Evolutionary conservation across 129 eudicot species (phyloP).

Genomic region (Tagetes patula): DNA sequence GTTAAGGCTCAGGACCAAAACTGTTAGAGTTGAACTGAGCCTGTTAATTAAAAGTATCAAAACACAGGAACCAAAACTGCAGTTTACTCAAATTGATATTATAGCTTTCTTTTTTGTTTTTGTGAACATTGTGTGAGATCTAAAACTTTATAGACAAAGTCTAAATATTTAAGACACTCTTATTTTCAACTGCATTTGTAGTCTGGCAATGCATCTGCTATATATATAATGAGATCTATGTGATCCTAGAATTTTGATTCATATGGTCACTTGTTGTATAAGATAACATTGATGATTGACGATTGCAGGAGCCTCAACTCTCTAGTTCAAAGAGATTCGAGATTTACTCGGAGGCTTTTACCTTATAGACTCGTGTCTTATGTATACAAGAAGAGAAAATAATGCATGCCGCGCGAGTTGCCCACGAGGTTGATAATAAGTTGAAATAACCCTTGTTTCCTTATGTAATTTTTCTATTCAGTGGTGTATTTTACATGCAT

Average conservation of each 20-base stretch:
- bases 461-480: conserved; percentile 8
- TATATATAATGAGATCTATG: no score
- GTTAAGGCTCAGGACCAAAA: no score
- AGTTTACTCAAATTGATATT: no score
- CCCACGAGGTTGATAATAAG: not conserved
- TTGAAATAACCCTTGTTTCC: conserved; percentile 12
- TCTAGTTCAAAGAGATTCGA: conserved; percentile 54
- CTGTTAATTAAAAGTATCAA: no score
- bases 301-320: conserved; percentile 63
- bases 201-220: no score
- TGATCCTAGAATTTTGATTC: not conserved
- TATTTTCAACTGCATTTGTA: no score
- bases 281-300: conserved; percentile 15
- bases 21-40: no score
- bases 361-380: conserved; percentile 27
- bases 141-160: no score
- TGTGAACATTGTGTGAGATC: no score
- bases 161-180: no score
- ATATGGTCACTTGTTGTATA: not conserved
- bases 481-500: conserved; percentile 17
- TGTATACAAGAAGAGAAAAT: not conserved
- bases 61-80: no score
- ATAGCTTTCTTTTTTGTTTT: no score
- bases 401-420: not conserved
- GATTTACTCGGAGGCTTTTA: conserved; percentile 48